Evolutionary conservation across 2,329 filamentous ascomycete genomes (phyloP).

Genomic region (Pseudopyrenochaeta lycopersici): DNA sequence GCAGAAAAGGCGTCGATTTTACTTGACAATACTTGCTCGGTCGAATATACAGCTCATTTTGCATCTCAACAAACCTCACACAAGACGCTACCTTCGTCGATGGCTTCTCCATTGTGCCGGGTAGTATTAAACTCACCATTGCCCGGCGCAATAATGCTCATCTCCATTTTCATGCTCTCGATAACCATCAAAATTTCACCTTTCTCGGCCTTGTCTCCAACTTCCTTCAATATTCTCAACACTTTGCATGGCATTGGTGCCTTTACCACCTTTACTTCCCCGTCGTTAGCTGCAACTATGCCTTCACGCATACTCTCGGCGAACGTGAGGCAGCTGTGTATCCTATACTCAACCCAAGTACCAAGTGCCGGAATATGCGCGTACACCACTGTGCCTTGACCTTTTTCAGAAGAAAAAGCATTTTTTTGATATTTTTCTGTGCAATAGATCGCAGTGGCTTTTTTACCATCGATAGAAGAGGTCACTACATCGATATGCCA

Average conservation of each 20-base stretch:
- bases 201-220: slow-evolving; percentile 42
- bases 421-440: background rate
- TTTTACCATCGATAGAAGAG: slow-evolving; percentile 9
- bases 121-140: slow-evolving; percentile 38
- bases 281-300: slow-evolving; percentile 11
- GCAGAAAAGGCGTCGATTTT: too few relatives aligned
- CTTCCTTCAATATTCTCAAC: slow-evolving; percentile 41
- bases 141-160: slow-evolving; percentile 38
- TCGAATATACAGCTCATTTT: too few relatives aligned
- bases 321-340: slow-evolving; percentile 40
- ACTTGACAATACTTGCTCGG: too few relatives aligned
- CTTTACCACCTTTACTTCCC: slow-evolving; percentile 34
- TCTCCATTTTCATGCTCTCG: slow-evolving; percentile 54
- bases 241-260: slow-evolving; percentile 48
- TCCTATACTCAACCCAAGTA: slow-evolving; percentile 35
- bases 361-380: slow-evolving; percentile 43
- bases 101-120: slow-evolving; percentile 21
- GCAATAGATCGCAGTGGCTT: slow-evolving; percentile 12
- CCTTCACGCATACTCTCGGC: slow-evolving; percentile 28
- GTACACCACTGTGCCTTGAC: slow-evolving; percentile 21
- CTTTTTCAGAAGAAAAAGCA: slow-evolving; percentile 22
- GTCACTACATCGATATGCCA: background rate
- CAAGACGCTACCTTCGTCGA: slow-evolving; percentile 45
- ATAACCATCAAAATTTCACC: slow-evolving; percentile 5
- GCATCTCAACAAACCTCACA: slow-evolving; percentile 20